Percentiles rank a stretch among this genome's conserved stretches.
phyloP scores from a whole-genome alignment of 345 rosid species.

The thale cress (Arabidopsis thaliana) region DNA sequence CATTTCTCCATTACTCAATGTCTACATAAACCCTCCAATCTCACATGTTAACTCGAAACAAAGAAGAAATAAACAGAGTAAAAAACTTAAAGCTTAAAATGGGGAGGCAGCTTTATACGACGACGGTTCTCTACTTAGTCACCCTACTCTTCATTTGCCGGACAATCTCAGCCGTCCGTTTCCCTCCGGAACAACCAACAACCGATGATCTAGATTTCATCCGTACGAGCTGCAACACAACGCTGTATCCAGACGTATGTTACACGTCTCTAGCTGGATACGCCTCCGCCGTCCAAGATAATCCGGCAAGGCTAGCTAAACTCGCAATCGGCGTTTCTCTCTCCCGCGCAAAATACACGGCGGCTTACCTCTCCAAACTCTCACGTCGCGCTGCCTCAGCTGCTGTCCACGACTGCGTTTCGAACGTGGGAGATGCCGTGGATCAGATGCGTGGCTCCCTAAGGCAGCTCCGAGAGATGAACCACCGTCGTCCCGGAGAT shows the following conservation, averaged over 20 bases:
- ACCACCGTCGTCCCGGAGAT: constrained; percentile 44
- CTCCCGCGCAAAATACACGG: constrained; percentile 54
- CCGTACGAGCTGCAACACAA: constrained; percentile 73
- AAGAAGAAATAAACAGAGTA: not conserved
- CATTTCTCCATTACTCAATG: constrained; percentile 2
- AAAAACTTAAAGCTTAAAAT: constrained; percentile 24
- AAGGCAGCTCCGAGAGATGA: constrained; percentile 66
- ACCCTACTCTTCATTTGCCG: constrained; percentile 44
- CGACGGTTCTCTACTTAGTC: constrained; percentile 39
- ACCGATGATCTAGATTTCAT: constrained; percentile 61
- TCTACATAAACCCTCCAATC: constrained; percentile 42
- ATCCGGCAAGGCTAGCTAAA: constrained; percentile 67
- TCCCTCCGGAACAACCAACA: constrained; percentile 19
- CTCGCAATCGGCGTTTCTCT: constrained; percentile 69
- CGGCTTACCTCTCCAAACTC: constrained; percentile 61
- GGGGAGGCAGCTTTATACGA: constrained; percentile 34
- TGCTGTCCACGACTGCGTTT: constrained; percentile 85
- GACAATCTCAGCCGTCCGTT: constrained; percentile 39
- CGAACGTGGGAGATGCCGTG: constrained; percentile 81
- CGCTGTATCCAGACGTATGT: constrained; percentile 85
- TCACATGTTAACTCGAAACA: not conserved
- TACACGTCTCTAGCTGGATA: constrained; percentile 67
- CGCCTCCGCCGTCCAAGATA: constrained; percentile 56
- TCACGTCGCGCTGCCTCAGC: constrained; percentile 58
- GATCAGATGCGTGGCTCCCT: constrained; percentile 83